Evolutionary conservation across 192 early-diverging fungal genomes (phyloP), one percentile per base, ranked within the genome.

Genomic region (Globomyces pollinis-pini): DNA sequence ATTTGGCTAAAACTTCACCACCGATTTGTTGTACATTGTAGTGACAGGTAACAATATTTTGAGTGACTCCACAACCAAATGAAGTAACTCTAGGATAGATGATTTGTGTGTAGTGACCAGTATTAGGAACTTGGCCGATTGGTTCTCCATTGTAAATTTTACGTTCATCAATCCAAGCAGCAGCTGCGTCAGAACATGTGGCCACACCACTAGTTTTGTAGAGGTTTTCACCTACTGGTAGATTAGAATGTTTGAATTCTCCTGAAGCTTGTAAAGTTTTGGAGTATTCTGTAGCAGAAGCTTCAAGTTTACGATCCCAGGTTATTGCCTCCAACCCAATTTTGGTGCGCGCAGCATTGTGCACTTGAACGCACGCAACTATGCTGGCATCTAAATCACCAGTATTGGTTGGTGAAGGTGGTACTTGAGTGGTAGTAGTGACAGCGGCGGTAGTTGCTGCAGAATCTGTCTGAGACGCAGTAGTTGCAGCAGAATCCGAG

Each of bases 121-220:
- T 39, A 28, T 34, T 21, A 28, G 28, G 28, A 2, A 34, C 55
- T 24, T 57, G 24, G 16, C 50, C 55, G 18, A 57, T 57, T 44
- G 55, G 55, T 44, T 57, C 36, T 31, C 41, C 41, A 39, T 41
- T 57, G 55, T 57, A 57, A 38, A 34, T 36, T 39, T 13, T 8
- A 15, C 26, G 28, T 44, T 57, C 55, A 39, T 57, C 31, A 21
- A 57, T 39, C 55, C 55, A 57, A 15, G 30, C 33, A 34, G n/a
- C 18, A 5, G 39, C 16, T 11, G 55, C 55, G n/a, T 36, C 41
- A 44, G 41, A 15, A 26, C 55, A 57, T 16, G 55, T 39, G 13
- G 30, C 21, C 16, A 31, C 18, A 20, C 55, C 55, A 0, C 31
- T 24, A 39, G 55, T 57, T 31, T 57, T 34, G 55, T 39, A 57